These are phyloP conservation scores for Physcomitrellopsis africana DNA, from an alignment of 225 moss, liverwort and hornwort species.

Conservation along the genomic window DNA sequence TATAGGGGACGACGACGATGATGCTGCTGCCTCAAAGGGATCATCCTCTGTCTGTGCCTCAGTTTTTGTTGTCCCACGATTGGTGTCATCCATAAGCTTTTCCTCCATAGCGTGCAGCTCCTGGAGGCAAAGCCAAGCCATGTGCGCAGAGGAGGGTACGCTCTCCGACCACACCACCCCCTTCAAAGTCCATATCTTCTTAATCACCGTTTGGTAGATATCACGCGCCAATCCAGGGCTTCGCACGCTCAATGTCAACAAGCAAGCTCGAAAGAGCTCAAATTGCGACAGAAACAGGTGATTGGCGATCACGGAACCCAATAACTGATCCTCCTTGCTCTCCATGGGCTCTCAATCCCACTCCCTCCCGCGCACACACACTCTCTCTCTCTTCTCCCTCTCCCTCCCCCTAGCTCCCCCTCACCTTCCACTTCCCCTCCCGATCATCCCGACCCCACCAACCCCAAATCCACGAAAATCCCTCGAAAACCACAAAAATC, in stretches of 20 bases:
- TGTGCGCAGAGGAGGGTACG: slow-evolving; percentile 89
- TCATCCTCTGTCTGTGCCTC: slow-evolving; percentile 33
- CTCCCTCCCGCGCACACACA: not conserved
- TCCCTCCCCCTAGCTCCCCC: slow-evolving; percentile 23
- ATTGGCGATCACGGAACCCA: slow-evolving; percentile 82
- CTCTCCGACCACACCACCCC: slow-evolving; percentile 87
- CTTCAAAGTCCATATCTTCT: slow-evolving; percentile 73
- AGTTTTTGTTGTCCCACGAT: slow-evolving; percentile 30
- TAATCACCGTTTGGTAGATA: slow-evolving; percentile 73
- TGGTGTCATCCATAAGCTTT: slow-evolving; percentile 44
- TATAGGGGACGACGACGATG: slow-evolving; percentile 26
- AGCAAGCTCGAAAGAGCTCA: slow-evolving; percentile 90
- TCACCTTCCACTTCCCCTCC: slow-evolving; percentile 15
- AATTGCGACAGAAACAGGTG: slow-evolving; percentile 89
- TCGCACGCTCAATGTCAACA: slow-evolving; percentile 68
- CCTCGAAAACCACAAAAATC: not conserved
- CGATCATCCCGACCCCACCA: slow-evolving; percentile 21
- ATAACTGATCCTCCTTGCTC: slow-evolving; percentile 74
- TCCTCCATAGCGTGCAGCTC: slow-evolving; percentile 78
- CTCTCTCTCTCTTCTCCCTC: not conserved
- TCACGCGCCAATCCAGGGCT: slow-evolving; percentile 69
- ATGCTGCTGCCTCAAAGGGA: slow-evolving; percentile 45
- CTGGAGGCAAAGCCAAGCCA: slow-evolving; percentile 92
- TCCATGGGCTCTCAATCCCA: slow-evolving; percentile 56
- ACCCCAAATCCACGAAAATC: not conserved